Evolutionary conservation across 345 rosid genomes (phyloP).

Genomic region (Bruguiera gymnorhiza): DNA sequence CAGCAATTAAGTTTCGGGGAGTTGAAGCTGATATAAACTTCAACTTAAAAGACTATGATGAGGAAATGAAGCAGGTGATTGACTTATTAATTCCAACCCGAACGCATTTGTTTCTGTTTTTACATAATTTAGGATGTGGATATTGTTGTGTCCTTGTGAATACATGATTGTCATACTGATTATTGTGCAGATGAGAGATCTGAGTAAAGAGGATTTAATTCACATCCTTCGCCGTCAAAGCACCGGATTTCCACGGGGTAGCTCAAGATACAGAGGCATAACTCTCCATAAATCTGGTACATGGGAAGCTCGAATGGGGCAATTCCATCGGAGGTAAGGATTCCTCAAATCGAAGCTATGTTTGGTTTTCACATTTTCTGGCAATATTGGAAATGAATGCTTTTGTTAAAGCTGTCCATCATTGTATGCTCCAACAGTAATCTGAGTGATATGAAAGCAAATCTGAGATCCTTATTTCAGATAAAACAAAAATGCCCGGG

Average conservation of each 20-base stretch:
- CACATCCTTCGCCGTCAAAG: constrained; percentile 23
- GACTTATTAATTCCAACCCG: no score
- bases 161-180: neutral
- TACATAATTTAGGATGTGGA: no score
- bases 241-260: constrained; percentile 15
- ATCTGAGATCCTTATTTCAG: constrained; percentile 2
- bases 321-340: constrained; percentile 24
- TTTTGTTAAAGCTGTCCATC: neutral
- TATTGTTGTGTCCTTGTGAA: neutral
- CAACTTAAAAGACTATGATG: constrained; percentile 23
- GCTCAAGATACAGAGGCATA: constrained; percentile 19
- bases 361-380: neutral
- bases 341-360: neutral
- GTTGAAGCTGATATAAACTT: constrained; percentile 33
- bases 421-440: no score
- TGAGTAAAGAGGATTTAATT: constrained; percentile 24
- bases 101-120: no score
- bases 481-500: constrained; percentile 4
- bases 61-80: constrained; percentile 28
- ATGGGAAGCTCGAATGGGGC: constrained; percentile 27
- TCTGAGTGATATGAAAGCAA: neutral
- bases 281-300: constrained; percentile 24
- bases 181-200: constrained; percentile 22
- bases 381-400: neutral
- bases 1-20: constrained; percentile 34